A percentile compares a stretch with the other conserved stretches of the same genome.
These are phyloP conservation scores for Brassica hybrid DNA, from an alignment of 441 rosid genomes.

Conservation along the genomic window DNA sequence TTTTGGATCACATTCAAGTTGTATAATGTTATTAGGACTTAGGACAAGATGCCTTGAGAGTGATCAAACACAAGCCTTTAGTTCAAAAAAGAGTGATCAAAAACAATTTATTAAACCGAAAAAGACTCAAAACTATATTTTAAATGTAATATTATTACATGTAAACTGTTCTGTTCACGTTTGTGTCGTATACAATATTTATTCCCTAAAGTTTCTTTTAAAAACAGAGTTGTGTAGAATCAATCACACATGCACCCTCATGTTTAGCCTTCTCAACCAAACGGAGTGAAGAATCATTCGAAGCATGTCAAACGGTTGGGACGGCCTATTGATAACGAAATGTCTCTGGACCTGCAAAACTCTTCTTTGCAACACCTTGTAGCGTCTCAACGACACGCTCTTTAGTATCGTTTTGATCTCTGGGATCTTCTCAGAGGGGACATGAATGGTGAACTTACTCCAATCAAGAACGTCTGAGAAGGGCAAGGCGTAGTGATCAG, in stretches of 20 bases:
- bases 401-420: conserved; percentile 47
- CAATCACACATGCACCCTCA: conserved; percentile 35
- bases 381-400: conserved; percentile 37
- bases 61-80: too few species aligned
- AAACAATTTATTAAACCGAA: conserved; percentile 16
- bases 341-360: conserved; percentile 49
- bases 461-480: conserved; percentile 58
- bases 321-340: conserved; percentile 48
- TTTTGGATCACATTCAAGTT: not conserved
- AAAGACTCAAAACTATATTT: not conserved
- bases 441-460: conserved; percentile 48
- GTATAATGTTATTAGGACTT: not conserved
- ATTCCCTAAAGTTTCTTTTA: not conserved
- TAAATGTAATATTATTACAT: conserved; percentile 13
- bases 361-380: conserved; percentile 45
- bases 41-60: not conserved
- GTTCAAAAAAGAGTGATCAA: too few species aligned
- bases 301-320: conserved; percentile 54
- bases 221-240: conserved; percentile 11
- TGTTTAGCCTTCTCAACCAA: conserved; percentile 55
- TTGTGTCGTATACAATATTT: conserved; percentile 14
- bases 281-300: conserved; percentile 53
- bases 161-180: conserved; percentile 19
- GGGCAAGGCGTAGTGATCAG: conserved; percentile 51
- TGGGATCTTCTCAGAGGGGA: conserved; percentile 46